Conservation (phyloP, 331 rosid species). For the Erythrophleum ivorense region DNA sequence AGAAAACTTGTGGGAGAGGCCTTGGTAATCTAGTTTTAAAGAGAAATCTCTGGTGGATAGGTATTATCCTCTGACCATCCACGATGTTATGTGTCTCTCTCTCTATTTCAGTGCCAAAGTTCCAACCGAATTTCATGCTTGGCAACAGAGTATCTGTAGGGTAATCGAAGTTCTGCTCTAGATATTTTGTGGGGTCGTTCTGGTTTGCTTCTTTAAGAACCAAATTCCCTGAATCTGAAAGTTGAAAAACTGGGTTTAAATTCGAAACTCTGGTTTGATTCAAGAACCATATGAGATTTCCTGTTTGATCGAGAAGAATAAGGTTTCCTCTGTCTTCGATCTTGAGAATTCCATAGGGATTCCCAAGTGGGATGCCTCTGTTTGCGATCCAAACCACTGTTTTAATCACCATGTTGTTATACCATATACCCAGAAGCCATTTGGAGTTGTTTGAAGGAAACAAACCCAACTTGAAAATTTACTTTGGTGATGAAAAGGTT, state of each 20-base stretch:
- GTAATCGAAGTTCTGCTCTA: constrained; percentile 81
- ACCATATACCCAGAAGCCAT: constrained; percentile 65
- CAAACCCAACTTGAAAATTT: constrained; percentile 58
- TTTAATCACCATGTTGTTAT: constrained; percentile 42
- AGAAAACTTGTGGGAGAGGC: constrained; percentile 62
- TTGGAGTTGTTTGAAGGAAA: constrained; percentile 38
- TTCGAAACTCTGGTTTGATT: constrained; percentile 42
- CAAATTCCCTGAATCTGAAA: constrained; percentile 69
- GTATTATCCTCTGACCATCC: constrained; percentile 49
- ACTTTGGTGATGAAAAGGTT: constrained; percentile 51
- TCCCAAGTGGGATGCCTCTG: constrained; percentile 61
- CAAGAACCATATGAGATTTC: constrained; percentile 53
- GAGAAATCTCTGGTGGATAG: constrained; percentile 65
- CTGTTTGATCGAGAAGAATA: constrained; percentile 33
- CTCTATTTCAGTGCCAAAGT: constrained; percentile 43
- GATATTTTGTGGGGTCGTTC: constrained; percentile 37
- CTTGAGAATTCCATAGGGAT: constrained; percentile 44
- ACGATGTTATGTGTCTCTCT: constrained; percentile 56
- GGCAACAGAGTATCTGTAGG: constrained; percentile 76
- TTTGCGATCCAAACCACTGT: constrained; percentile 76
- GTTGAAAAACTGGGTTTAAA: constrained; percentile 50
- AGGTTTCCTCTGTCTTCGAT: constrained; percentile 44
- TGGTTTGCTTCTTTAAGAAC: constrained; percentile 48
- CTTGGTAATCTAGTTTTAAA: constrained; percentile 52
- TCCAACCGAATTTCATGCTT: constrained; percentile 78